Percentiles rank a stretch among this genome's conserved stretches.
These are phyloP conservation scores for Yamadazyma atlantica DNA, from an alignment of 1,139 yeast species.

Conservation along the genomic window DNA sequence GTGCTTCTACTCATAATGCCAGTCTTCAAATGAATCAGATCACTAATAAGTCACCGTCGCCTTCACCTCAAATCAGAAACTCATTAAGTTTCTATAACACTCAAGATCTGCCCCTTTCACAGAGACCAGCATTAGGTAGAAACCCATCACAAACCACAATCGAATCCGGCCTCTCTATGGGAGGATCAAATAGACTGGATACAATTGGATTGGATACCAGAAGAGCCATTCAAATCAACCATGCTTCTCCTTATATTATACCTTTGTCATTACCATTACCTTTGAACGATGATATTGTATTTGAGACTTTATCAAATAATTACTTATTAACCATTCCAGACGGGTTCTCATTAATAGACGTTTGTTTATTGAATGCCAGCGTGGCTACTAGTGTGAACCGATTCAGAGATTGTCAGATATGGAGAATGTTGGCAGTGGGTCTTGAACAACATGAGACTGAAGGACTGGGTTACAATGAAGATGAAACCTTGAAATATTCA, in stretches of 20 bases:
- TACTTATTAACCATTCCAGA: slow-evolving; percentile 48
- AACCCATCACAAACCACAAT: slow-evolving; percentile 40
- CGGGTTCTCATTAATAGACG: slow-evolving; percentile 49
- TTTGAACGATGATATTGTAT: slow-evolving; percentile 40
- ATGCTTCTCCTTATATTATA: slow-evolving; percentile 45
- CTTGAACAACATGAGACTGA: slow-evolving; percentile 19
- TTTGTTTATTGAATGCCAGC: slow-evolving; percentile 59
- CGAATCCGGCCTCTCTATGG: slow-evolving; percentile 28
- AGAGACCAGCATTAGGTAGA: slow-evolving; percentile 30
- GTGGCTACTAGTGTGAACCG: slow-evolving; percentile 55
- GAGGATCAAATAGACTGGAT: slow-evolving; percentile 12
- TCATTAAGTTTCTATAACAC: slow-evolving; percentile 13
- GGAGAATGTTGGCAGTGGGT: slow-evolving; percentile 64
- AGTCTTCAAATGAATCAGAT: slow-evolving; percentile 4
- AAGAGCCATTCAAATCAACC: slow-evolving; percentile 18
- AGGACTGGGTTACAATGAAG: background rate
- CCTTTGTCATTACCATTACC: slow-evolving; percentile 46
- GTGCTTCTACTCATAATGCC: slow-evolving; percentile 21
- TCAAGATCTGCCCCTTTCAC: slow-evolving; percentile 7
- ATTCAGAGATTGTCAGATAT: slow-evolving; percentile 62
- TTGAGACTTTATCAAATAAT: slow-evolving; percentile 42
- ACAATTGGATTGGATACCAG: slow-evolving; percentile 8
- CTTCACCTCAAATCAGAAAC: slow-evolving; percentile 15
- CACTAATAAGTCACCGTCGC: slow-evolving; percentile 19
- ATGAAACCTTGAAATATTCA: slow-evolving; percentile 1